phyloP scores from a whole-genome alignment of 1,284 basidiomycete genomes.

The Leccinum pachyderme region DNA sequence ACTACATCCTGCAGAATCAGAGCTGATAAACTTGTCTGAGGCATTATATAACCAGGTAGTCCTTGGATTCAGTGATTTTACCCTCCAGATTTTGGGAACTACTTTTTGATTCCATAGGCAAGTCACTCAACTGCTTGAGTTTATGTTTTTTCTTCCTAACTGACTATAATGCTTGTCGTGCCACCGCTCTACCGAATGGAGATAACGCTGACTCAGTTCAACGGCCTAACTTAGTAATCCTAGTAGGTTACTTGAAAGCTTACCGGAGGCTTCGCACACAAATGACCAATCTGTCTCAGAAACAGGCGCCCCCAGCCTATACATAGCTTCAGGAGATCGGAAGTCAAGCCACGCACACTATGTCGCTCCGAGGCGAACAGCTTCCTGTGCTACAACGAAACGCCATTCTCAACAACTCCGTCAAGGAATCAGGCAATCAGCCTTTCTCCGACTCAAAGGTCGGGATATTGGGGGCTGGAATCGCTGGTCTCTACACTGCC shows the following conservation, averaged over 20 bases:
- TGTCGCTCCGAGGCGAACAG: neutral
- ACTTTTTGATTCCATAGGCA: neutral
- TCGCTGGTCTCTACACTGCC: slow-evolving; percentile 11
- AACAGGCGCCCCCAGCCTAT: neutral
- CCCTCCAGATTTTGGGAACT: too few species aligned
- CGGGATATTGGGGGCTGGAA: slow-evolving; percentile 25
- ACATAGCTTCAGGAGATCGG: neutral
- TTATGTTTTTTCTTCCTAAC: neutral
- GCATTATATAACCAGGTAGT: too few species aligned
- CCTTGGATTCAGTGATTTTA: too few species aligned
- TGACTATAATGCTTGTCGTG: neutral
- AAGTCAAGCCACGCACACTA: neutral
- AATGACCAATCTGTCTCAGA: neutral
- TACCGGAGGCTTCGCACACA: neutral
- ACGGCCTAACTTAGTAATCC: neutral
- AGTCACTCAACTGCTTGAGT: neutral
- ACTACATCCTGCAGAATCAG: too few species aligned
- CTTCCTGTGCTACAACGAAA: neutral
- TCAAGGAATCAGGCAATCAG: neutral
- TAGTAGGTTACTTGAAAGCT: neutral
- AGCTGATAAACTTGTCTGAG: too few species aligned
- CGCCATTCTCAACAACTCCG: neutral
- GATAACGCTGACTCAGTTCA: neutral
- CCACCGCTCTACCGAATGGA: neutral
- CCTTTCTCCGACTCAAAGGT: slow-evolving; percentile 1